Base-by-base conservation (phyloP, 2,329 filamentous ascomycete genomes). In the Neofusicoccum sp. region DNA sequence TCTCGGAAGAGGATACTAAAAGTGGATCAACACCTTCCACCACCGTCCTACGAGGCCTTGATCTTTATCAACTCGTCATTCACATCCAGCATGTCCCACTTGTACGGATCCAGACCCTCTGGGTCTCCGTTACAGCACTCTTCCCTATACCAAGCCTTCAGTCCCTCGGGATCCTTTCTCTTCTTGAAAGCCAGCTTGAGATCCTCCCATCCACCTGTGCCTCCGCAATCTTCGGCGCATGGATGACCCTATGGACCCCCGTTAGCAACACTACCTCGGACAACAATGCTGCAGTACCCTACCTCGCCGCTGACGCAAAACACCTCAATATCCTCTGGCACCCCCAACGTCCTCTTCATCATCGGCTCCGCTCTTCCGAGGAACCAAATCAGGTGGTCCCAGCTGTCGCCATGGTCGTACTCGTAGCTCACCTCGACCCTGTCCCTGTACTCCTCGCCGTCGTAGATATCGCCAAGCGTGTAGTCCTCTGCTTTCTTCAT, bases 101-200 rank as follows among this genome's bases (percentile, higher is more conserved):
- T 40, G 36, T 61, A 45, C 8, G 58, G 58, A 56, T 61, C 36
- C 3, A 56, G 41, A 4, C 40, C 40, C 30, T 30, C 34, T 16
- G 34, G 26, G 11, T 57, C 36, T 1, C 58, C 58, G 33, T 61
- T 61, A 1, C 6, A 30, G 40, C 58, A 61, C 2, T n/a, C 40
- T 2, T 44, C 9, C 14, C 44, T 54, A n/a, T 61, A 61, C 58
- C 48, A 61, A 6, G n/a, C 58, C n/a, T 44, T 44, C 20, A 45
- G 14, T 12, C 43, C 20, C 20, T 57, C 48, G 6, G 31, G 31
- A 45, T 61, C 58, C 20, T 38, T 56, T 16, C 48, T 38, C 33
- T 40, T 57, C 58, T 41, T 57, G 38, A 61, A 61, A 20, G 20
- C 11, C 4, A 24, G 26, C 30, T 61, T 61, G n/a, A 61, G 48